Conservation (phyloP, 176 grass and related monocot genomes). For the Aegilops tauschii region DNA sequence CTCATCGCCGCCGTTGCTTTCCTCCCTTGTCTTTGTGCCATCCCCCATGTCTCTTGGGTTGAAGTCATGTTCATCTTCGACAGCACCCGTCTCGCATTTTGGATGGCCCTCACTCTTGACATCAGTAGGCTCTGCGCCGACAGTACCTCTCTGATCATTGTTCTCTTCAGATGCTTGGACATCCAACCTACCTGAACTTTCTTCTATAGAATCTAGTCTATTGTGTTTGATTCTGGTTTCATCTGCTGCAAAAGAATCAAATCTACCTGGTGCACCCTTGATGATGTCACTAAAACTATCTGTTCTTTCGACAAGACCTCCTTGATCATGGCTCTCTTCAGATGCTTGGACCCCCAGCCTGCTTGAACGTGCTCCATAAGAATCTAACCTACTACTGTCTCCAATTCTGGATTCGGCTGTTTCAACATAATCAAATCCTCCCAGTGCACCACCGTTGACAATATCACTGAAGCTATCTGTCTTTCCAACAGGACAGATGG, state of each 20-base stretch:
- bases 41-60: slow-evolving; percentile 35
- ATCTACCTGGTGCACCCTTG: slow-evolving; percentile 6
- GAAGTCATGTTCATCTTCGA: slow-evolving; percentile 36
- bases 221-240: slow-evolving; percentile 37
- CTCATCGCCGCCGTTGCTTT: not conserved
- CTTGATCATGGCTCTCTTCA: slow-evolving; percentile 29
- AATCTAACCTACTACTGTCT: slow-evolving; percentile 22
- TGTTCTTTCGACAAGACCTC: slow-evolving; percentile 39
- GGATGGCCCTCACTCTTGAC: not conserved
- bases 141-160: not conserved
- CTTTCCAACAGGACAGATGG: slow-evolving; percentile 42
- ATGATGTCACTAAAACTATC: slow-evolving; percentile 48
- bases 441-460: slow-evolving; percentile 24
- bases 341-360: slow-evolving; percentile 13
- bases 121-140: not conserved
- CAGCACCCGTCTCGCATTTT: slow-evolving; percentile 22
- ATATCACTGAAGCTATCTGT: slow-evolving; percentile 62
- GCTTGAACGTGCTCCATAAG: slow-evolving; percentile 27
- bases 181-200: slow-evolving; percentile 28
- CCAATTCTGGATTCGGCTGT: slow-evolving; percentile 36
- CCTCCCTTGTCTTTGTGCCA: not conserved
- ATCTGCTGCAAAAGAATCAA: slow-evolving; percentile 26
- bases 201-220: slow-evolving; percentile 32
- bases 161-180: slow-evolving; percentile 20
- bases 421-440: slow-evolving; percentile 28